A percentile compares a stretch with the other conserved stretches of the same genome.
phyloP scores from a whole-genome alignment of 257 asterid species.

The Salvia hispanica region DNA sequence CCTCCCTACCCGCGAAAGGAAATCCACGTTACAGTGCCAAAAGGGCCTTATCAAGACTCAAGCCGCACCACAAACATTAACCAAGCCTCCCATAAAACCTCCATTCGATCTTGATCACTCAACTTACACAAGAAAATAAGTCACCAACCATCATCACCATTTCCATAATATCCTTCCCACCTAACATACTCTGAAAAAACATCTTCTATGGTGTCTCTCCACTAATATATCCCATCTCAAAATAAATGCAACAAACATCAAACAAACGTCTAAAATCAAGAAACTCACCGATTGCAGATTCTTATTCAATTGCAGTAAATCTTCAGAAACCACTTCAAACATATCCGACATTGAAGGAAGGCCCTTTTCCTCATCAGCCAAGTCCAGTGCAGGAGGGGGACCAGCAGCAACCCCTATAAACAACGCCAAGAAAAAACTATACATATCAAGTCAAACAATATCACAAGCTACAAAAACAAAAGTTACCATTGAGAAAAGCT shows the following conservation, averaged over 20 bases:
- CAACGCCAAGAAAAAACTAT: slow-evolving; percentile 27
- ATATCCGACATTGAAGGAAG: slow-evolving; percentile 53
- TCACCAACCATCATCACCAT: neutral
- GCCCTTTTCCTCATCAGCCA: slow-evolving; percentile 41
- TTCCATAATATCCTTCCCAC: neutral
- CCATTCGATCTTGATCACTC: neutral
- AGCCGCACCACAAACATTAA: no score
- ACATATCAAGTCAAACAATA: neutral
- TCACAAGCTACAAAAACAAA: neutral
- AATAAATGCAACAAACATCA: neutral
- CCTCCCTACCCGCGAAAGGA: neutral
- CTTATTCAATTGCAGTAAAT: slow-evolving; percentile 68
- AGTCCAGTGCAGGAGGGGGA: slow-evolving; percentile 58
- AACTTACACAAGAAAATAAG: neutral
- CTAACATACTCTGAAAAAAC: neutral
- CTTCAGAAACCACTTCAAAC: slow-evolving; percentile 86
- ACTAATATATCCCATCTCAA: neutral
- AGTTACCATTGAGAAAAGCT: slow-evolving; percentile 60
- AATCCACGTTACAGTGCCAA: neutral
- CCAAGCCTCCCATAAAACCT: neutral
- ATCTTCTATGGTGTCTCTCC: neutral
- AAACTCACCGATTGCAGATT: slow-evolving; percentile 77
- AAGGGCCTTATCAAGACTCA: no score
- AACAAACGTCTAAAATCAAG: slow-evolving; percentile 18
- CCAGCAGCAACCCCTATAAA: slow-evolving; percentile 52